Conservation (phyloP, 352 stramenopile species). For the Elongisporangium prolatum region DNA sequence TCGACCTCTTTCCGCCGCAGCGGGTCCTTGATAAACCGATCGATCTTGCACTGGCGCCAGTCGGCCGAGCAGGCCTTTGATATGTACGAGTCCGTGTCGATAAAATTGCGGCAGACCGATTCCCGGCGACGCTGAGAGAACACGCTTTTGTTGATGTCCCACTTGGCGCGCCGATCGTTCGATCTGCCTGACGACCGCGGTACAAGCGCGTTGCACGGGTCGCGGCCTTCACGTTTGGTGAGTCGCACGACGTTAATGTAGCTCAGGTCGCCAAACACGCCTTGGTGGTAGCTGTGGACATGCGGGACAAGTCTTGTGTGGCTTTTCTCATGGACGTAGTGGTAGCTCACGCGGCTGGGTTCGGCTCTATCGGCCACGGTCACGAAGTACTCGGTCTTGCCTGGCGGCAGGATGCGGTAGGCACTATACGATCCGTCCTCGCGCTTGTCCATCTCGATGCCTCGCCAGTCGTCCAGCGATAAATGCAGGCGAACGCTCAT, state of each 20-base stretch:
- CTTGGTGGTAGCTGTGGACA: neutral
- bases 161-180: slow-evolving; percentile 33
- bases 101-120: slow-evolving; percentile 48
- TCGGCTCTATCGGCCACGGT: slow-evolving; percentile 31
- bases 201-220: slow-evolving; percentile 69
- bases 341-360: slow-evolving; percentile 21
- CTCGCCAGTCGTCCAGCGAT: slow-evolving; percentile 66
- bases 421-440: slow-evolving; percentile 56
- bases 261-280: slow-evolving; percentile 26
- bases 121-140: slow-evolving; percentile 59
- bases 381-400: slow-evolving; percentile 78
- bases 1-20: slow-evolving; percentile 55
- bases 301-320: slow-evolving; percentile 18
- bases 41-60: slow-evolving; percentile 72
- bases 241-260: slow-evolving; percentile 54
- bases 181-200: slow-evolving; percentile 44
- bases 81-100: slow-evolving; percentile 68
- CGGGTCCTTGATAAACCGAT: slow-evolving; percentile 69
- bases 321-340: slow-evolving; percentile 44
- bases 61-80: slow-evolving; percentile 59
- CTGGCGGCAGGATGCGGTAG: slow-evolving; percentile 56
- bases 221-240: slow-evolving; percentile 42
- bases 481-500: slow-evolving; percentile 56
- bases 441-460: slow-evolving; percentile 54
- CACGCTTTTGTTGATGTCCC: slow-evolving; percentile 82